Base-by-base conservation (phyloP, 2,329 filamentous ascomycete species). In the Ceratocystiopsis minuta region DNA sequence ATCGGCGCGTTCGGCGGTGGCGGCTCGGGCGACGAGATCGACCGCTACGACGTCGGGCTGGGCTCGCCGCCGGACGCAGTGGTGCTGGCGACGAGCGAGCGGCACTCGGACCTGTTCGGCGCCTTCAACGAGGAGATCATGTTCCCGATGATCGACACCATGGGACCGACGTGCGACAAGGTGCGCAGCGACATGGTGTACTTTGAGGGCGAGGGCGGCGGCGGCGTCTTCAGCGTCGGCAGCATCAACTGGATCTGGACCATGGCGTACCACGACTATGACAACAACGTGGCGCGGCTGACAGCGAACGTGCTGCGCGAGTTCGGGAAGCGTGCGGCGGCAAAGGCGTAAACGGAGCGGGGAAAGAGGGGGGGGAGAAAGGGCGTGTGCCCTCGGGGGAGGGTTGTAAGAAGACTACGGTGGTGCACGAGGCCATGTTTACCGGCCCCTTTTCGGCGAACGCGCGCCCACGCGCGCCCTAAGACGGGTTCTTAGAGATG, bases 11-110 rank as follows among this genome's bases (percentile, higher is more conserved):
- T 60, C 12, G 55, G 54, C 3, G 55, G 55, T 16, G 54, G 55
- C 12, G 55, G 55, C 13, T 52, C 49, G 37, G 57, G 55, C 16
- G 57, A 60, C 37, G 57, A 60, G 45, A 57, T 60, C 34, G 58
- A 60, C 47, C 50, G 55, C 6, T 47, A 53, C 16, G 57, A 58
- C 36, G 46, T 52, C 39, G 45, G 40, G 12, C 47, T 52, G 16
- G 57, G 56, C 3, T 56, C 53, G 20, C 55, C 57, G 2, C 28
- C 44, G 2, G 52, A 54, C 39, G 50, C 51, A 2, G 45, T 55
- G 3, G 39, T 59, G 4, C 39, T 58, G 28, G 53, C 53, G 16
- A 49, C 55, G 12, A 53, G 47, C 41, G 47, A 43, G 1, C 47
- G 49, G 28, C 50, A 51, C 39, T 35, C 43, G 11, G 49, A 51